A percentile compares a stretch with the other conserved stretches of the same genome.
phyloP scores from a whole-genome alignment of 2,329 filamentous ascomycete species.

The Nigrograna mackinnonii region DNA sequence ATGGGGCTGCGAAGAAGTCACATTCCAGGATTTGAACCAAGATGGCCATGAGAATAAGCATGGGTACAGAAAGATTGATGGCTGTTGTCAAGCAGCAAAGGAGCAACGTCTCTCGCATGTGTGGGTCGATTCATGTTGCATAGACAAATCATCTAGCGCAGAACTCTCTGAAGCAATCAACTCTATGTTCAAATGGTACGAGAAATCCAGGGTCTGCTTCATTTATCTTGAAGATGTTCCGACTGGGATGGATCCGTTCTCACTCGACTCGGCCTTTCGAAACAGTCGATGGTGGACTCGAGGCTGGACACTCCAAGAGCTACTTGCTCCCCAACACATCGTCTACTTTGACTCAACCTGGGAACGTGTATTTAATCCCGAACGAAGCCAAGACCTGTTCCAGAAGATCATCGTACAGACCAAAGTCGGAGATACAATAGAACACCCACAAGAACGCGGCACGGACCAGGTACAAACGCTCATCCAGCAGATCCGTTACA shows the following conservation, averaged over 20 bases:
- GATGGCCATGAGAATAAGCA: background rate
- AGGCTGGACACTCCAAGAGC: too few species aligned
- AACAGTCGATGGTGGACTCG: too few species aligned
- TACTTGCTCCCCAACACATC: too few species aligned
- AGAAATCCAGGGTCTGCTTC: too few species aligned
- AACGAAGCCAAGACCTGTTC: too few species aligned
- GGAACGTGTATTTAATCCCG: too few species aligned
- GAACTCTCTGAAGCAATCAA: too few species aligned
- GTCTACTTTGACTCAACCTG: too few species aligned
- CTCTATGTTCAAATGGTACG: too few species aligned
- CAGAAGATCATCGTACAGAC: background rate
- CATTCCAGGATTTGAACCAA: constrained; percentile 2
- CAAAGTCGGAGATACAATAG: background rate
- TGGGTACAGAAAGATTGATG: constrained; percentile 1
- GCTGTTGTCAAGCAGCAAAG: constrained; percentile 2
- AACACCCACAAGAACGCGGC: background rate
- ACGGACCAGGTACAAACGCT: background rate
- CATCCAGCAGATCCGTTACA: constrained; percentile 2
- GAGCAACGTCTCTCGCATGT: constrained; percentile 1
- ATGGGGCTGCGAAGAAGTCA: constrained; percentile 16
- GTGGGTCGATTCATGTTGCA: constrained; percentile 11
- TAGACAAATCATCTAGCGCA: constrained; percentile 2
- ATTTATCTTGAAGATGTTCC: too few species aligned
- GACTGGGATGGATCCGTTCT: too few species aligned
- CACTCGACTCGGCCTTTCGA: too few species aligned